Evolutionary conservation across 768 basidiomycete species (phyloP).

Genomic region (Tricholoma matsutake): DNA sequence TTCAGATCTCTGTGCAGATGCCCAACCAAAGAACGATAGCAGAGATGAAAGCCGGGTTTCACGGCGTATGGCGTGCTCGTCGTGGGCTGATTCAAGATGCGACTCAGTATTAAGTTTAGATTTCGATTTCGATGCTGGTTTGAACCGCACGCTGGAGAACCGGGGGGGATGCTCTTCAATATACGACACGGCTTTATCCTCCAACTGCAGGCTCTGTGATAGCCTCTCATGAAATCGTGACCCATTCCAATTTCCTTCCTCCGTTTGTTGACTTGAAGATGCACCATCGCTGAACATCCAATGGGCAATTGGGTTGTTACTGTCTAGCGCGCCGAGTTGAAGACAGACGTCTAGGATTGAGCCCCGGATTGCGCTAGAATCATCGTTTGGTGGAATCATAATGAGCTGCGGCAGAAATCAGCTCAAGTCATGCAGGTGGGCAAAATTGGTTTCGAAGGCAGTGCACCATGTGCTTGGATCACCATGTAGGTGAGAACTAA

Average conservation of each 20-base stretch:
- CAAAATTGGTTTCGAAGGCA: background rate
- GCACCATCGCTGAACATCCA: conserved; percentile 32
- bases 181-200: background rate
- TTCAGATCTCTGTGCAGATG: conserved; percentile 1
- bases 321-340: conserved; percentile 31
- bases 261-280: background rate
- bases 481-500: background rate
- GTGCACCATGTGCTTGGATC: background rate
- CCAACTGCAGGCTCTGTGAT: conserved; percentile 6
- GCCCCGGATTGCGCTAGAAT: conserved; percentile 25
- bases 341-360: conserved; percentile 32
- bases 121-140: background rate
- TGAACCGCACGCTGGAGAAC: conserved; percentile 9
- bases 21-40: conserved; percentile 12
- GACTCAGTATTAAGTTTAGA: background rate
- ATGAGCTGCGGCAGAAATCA: background rate
- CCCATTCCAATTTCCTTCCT: background rate
- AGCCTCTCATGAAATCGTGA: conserved; percentile 18
- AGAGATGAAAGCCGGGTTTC: conserved; percentile 8
- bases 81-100: background rate
- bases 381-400: conserved; percentile 3
- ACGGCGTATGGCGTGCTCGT: background rate
- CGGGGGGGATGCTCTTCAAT: conserved; percentile 2
- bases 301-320: conserved; percentile 27
- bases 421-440: background rate